Evolutionary conservation across 176 grass and related monocot species (phyloP), one percentile per base, ranked within the genome.

Genomic region (Aegilops umbellulata): DNA sequence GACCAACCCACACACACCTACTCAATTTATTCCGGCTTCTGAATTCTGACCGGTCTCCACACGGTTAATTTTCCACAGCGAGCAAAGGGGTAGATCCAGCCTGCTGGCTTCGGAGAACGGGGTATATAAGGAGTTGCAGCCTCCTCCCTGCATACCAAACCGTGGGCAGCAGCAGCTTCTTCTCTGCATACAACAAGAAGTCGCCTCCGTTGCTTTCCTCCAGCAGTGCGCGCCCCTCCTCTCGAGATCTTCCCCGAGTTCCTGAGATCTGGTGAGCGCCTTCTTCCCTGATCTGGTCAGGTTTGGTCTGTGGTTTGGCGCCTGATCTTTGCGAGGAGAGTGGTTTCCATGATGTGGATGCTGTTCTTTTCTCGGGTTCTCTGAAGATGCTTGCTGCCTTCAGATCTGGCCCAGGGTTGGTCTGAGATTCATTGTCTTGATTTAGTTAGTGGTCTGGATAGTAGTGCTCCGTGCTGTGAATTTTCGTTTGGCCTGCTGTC

Each of bases 111-210:
- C 26, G 89, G 23, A 49, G 30, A 58, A 55, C 8, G 14, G 85
- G 68, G 81, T 80, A 91, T 91, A 88, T 88, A 91, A 91, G 38
- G 85, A 76, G 85, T 76, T 23, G 85, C 69, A 63, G 76, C 77
- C 39, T 70, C 26, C 34, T 12, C 51, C 80, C 61, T 84, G 61
- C 85, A 84, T 74, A 91, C 80, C 80, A 60, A 82, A 72, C 79
- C 69, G 51, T 84, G 79, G 87, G 76, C 82, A 89, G 67, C 82
- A 89, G 67, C 82, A 89, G 68, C 82, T 77, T 88, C 86, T 67
- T 75, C 79, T 83, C 64, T 79, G 69, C 70, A 49, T 62, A 3
- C 36, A 60, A 17, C 47, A 69, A 80, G 82, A 85, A 53, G 42
- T 83, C 53, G 38, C 74, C 67, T 55, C 60, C n/a, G n/a, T 60